Evolutionary conservation across 2,329 filamentous ascomycete species (phyloP), one percentile per base, ranked within the genome.

Genomic region (Sporothrix dimorphospora): DNA sequence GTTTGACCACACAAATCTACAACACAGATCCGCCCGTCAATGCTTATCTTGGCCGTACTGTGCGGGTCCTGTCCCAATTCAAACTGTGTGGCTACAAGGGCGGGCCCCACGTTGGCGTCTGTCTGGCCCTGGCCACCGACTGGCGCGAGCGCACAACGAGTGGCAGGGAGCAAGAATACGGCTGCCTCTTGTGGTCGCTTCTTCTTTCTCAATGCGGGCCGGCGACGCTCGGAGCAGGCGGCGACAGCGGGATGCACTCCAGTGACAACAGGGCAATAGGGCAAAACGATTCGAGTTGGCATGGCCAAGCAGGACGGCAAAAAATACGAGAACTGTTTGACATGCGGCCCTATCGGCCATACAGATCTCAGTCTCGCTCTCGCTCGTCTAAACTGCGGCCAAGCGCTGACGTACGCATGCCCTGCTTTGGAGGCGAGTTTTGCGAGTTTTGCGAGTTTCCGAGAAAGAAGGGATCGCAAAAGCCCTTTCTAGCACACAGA

Each of bases 31-130:
- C n/a, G n/a, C n/a, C 51, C 24, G 38, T 61, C 57, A 38, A 24
- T 65, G 68, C 68, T 70, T 70, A 59, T 70, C 68, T 47, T n/a
- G 19, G 21, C 14, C 2, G 51, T 24, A 61, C 68, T n/a, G 70
- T 71, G 61, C n/a, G 40, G 21, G 4, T 4, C 3, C 21, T 3
- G 2, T 45, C n/a, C 9, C 51, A 47, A 47, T 47, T 49, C 34
- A 53, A 9, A 72, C 70, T 24, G 70, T 72, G 53, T 57, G 40
- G 65, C 40, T 69, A 61, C 53, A 42, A 49, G 61, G 38, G 6
- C 42, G 5, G 38, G 70, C 38, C 70, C 70, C 70, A 51, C 51
- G 19, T 42, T 51, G 38, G 47, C 40, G 63, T 34, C 24, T 45
- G 38, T 65, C 38, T 45, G 59, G 38, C 57, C 21, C 61, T 57